Evolutionary conservation across 2,329 filamentous ascomycete species (phyloP).

Genomic region (Leptographium radiaticola): DNA sequence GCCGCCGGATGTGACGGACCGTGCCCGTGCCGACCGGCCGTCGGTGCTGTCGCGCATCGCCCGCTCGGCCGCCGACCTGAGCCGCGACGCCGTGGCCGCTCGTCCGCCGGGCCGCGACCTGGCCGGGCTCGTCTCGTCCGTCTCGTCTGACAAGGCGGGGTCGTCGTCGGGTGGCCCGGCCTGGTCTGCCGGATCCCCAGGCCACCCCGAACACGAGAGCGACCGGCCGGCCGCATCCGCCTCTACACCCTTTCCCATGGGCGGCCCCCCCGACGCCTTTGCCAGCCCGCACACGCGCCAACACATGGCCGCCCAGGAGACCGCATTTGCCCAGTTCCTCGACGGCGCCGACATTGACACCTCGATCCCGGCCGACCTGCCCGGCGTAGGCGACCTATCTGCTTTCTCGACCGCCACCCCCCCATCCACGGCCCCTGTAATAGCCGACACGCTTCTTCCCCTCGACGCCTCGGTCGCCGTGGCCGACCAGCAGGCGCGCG

Average conservation of each 20-base stretch:
- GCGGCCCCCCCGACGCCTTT: background rate
- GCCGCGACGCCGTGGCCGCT: slow-evolving; percentile 13
- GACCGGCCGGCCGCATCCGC: too few relatives aligned
- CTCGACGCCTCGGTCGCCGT: slow-evolving; percentile 13
- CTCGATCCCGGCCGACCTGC: slow-evolving; percentile 2
- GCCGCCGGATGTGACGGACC: background rate
- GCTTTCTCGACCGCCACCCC: background rate
- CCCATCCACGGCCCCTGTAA: background rate
- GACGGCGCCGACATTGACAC: slow-evolving; percentile 11
- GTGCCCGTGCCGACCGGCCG: background rate
- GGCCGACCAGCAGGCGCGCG: slow-evolving; percentile 20
- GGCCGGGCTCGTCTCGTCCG: slow-evolving; percentile 4
- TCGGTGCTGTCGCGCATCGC: slow-evolving; percentile 15
- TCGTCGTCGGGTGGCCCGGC: slow-evolving; percentile 1
- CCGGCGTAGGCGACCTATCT: background rate
- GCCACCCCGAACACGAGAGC: background rate
- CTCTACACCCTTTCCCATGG: too few relatives aligned
- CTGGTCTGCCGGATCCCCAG: background rate
- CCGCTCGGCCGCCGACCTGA: slow-evolving; percentile 15
- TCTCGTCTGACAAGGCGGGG: slow-evolving; percentile 11
- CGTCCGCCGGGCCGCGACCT: slow-evolving; percentile 10
- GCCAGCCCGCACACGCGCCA: slow-evolving; percentile 12
- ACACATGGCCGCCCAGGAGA: slow-evolving; percentile 19
- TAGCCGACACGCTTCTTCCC: background rate
- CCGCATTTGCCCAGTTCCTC: slow-evolving; percentile 24